Evolutionary conservation across 805 yeast genomes (phyloP), one percentile per base, ranked within the genome.

Genomic region (Pichia ethanolica): DNA sequence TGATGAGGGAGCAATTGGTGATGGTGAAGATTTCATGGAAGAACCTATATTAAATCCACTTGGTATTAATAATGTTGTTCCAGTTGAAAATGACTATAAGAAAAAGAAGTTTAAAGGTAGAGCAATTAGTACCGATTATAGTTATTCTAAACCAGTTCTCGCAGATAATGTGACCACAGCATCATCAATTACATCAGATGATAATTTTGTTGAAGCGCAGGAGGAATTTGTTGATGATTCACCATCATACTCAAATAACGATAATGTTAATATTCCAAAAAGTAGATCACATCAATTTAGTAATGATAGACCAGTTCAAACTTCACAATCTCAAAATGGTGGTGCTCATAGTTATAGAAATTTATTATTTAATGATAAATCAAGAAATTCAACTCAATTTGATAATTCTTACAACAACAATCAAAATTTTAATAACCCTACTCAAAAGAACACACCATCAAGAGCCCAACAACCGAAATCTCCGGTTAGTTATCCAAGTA

Each of bases 261-360:
- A 44, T 25, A 26, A 36, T n/a, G 13, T 12, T 14, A 34, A 13
- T 33, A 5, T n/a, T 27, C 10, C 26, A 30, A 43, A 25, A n/a
- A 13, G 5, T 9, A 7, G n/a, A 6, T n/a, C 27, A 14, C 45
- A 25, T 26, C 28, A 14, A 34, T 13, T 14, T 1, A 34, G 1
- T n/a, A 33, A 35, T 28, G 14, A 12, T 27, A 20, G 5, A n/a
- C 34, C 13, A 20, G 20, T 20, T 20, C 20, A 20, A 20, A 20
- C 2, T 20, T 20, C 3, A 20, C 32, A 39, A 4, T 13, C 39
- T 2, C 33, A 32, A 41, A 27, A 46, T 39, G 32, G 32, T 7
- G 32, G 32, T 6, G 37, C 35, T 6, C 56, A 53, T 33, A 41
- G 50, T 35, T 53, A 53, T 39, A 51, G 56, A 34, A 49, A 51